These are phyloP conservation scores for Xylaria multiplex DNA, from an alignment of 2,329 filamentous ascomycete species.

Conservation along the genomic window DNA sequence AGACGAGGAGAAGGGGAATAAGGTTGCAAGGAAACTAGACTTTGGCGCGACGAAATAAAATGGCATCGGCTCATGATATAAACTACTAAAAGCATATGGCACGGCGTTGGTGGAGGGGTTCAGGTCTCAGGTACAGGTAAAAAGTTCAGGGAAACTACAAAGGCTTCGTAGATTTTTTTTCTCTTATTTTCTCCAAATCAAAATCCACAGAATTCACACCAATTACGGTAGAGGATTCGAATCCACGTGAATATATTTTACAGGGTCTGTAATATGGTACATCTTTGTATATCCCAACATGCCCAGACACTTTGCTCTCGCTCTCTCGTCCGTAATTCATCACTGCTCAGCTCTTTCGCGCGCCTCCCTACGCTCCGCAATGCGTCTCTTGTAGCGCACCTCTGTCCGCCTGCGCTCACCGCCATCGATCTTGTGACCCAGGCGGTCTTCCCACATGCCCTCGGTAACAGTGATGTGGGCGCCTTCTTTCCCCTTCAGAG, in stretches of 20 bases:
- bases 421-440: slow-evolving; percentile 92
- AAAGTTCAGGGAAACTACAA: slow-evolving; percentile 2
- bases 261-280: slow-evolving; percentile 42
- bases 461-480: slow-evolving; percentile 78
- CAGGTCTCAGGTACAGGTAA: neutral
- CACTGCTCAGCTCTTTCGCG: slow-evolving; percentile 51
- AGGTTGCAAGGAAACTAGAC: slow-evolving; percentile 84
- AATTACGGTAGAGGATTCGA: slow-evolving; percentile 7
- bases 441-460: slow-evolving; percentile 91
- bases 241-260: slow-evolving; percentile 24
- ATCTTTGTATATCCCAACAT: slow-evolving; percentile 37
- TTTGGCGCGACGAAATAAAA: slow-evolving; percentile 66
- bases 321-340: slow-evolving; percentile 11
- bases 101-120: slow-evolving; percentile 38
- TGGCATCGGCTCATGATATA: slow-evolving; percentile 17
- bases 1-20: slow-evolving; percentile 74
- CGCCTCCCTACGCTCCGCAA: slow-evolving; percentile 78
- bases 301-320: neutral
- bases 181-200: no score
- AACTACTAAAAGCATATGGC: slow-evolving; percentile 27
- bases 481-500: slow-evolving; percentile 71
- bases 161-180: neutral
- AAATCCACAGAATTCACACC: neutral
- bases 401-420: slow-evolving; percentile 90
- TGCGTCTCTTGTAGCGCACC: slow-evolving; percentile 85